These are phyloP conservation scores for Mortierella sp. DNA, from an alignment of 371 early-diverging fungal genomes.

Conservation along the genomic window DNA sequence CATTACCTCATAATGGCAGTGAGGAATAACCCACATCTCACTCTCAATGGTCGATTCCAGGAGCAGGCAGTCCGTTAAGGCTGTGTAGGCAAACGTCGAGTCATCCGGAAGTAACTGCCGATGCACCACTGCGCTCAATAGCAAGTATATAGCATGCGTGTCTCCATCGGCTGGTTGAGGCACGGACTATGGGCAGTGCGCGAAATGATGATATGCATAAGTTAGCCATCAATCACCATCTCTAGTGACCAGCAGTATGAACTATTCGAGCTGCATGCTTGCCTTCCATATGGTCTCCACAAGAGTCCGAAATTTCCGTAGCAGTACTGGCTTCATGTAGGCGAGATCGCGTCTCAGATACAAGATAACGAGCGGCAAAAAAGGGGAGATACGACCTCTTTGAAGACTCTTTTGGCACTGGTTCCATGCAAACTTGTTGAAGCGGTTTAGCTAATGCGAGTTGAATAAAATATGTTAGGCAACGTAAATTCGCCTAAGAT, in stretches of 20 bases:
- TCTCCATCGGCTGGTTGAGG: constrained; percentile 44
- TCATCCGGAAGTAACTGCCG: constrained; percentile 53
- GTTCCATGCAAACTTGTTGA: constrained; percentile 59
- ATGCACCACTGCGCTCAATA: constrained; percentile 55
- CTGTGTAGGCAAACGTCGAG: constrained; percentile 48
- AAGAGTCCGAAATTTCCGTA: constrained; percentile 44
- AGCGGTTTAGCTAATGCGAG: constrained; percentile 45
- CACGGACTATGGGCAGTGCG: constrained; percentile 22
- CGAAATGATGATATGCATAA: background rate
- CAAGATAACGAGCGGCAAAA: constrained; percentile 53
- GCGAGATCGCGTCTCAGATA: constrained; percentile 57
- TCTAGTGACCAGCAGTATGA: no score
- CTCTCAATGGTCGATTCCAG: constrained; percentile 47
- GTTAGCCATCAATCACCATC: background rate
- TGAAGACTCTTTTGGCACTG: constrained; percentile 53
- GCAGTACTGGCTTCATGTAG: constrained; percentile 52
- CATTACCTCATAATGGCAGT: constrained; percentile 57
- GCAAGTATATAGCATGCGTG: constrained; percentile 49
- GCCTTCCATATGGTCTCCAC: constrained; percentile 55
- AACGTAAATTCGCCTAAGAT: no score
- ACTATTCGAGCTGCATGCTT: no score
- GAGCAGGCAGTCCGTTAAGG: constrained; percentile 52
- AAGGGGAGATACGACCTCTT: constrained; percentile 47
- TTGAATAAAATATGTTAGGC: no score
- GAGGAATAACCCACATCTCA: constrained; percentile 58